Evolutionary conservation across 495 filamentous ascomycete genomes (phyloP), one percentile per base, ranked within the genome.

Genomic region (Aspergillus avenaceus): DNA sequence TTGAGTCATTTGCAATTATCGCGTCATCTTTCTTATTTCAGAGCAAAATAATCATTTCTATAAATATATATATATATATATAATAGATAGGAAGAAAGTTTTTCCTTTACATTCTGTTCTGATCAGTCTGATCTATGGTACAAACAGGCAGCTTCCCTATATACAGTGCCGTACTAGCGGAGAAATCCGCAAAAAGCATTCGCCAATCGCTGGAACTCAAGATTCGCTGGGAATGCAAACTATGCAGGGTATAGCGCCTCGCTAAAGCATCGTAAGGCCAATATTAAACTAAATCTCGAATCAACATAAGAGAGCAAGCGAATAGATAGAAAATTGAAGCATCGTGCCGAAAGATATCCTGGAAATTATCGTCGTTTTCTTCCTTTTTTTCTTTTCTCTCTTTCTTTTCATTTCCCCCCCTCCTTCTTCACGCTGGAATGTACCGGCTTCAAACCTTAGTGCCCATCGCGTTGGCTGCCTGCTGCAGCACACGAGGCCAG

Each of bases 401-500:
- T 43, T 43, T 24, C 19, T 43, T 43, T 1, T 43, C 19, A 9
- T 18, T 11, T n/a, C 25, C n/a, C n/a, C n/a, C n/a, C n/a, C n/a
- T 24, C 23, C 23, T 21, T 18, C 21, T 41, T 19, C 5, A 23
- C 11, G 19, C 8, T 5, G 8, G 14, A 21, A 28, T 45, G 41
- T 28, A 25, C 40, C 23, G 28, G 22, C 41, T 4, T 28, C 18
- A 53, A n/a, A 41, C 45, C 19, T 40, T 41, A 14, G 55, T 50
- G 6, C 66, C 69, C 22, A 58, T 53, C 8, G 62, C 64, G 16
- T 61, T 62, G 14, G 69, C 69, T 7, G 63, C 69, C 41, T 70
- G 66, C 49, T 68, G 63, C 45, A 74, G 36, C 18, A 74, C 66
- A 8, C 73, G 70, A 9, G 73, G 73, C 73, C 73, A 76, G 42